Conservation (phyloP, 768 basidiomycete species). For the Amanita inopinata region DNA sequence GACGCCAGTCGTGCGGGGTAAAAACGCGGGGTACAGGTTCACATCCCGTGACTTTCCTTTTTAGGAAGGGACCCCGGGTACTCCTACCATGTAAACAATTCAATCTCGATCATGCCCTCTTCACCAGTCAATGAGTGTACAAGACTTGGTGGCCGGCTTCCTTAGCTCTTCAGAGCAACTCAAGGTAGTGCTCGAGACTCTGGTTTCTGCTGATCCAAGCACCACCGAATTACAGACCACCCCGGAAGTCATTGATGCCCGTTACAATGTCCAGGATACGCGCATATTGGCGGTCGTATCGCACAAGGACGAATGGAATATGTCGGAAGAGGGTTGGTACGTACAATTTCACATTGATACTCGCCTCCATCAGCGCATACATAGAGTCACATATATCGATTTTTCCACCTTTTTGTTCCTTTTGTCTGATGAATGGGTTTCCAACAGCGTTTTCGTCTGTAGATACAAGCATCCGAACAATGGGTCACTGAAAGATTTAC, state of each 20-base stretch:
- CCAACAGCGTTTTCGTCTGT: constrained; percentile 39
- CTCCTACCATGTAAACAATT: background rate
- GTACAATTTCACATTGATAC: background rate
- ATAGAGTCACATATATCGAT: background rate
- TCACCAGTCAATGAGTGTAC: background rate
- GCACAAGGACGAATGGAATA: constrained; percentile 7
- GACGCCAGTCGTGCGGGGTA: constrained; percentile 2
- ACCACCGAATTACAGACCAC: background rate
- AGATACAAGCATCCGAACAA: constrained; percentile 22
- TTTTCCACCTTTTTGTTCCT: background rate
- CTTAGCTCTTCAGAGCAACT: constrained; percentile 8
- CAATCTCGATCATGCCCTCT: background rate
- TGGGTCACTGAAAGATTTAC: constrained; percentile 23
- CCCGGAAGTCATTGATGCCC: constrained; percentile 1
- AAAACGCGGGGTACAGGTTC: constrained; percentile 2
- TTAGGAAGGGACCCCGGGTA: constrained; percentile 1
- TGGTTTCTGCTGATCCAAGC: background rate
- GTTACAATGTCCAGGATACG: background rate
- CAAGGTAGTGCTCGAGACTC: constrained; percentile 5
- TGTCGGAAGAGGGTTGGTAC: constrained; percentile 10
- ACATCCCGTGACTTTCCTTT: background rate
- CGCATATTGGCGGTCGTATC: constrained; percentile 7
- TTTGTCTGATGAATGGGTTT: constrained; percentile 1
- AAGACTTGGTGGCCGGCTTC: constrained; percentile 7
- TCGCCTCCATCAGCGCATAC: background rate